Conservation (phyloP, 257 asterid species). For the Marsdenia floribunda region DNA sequence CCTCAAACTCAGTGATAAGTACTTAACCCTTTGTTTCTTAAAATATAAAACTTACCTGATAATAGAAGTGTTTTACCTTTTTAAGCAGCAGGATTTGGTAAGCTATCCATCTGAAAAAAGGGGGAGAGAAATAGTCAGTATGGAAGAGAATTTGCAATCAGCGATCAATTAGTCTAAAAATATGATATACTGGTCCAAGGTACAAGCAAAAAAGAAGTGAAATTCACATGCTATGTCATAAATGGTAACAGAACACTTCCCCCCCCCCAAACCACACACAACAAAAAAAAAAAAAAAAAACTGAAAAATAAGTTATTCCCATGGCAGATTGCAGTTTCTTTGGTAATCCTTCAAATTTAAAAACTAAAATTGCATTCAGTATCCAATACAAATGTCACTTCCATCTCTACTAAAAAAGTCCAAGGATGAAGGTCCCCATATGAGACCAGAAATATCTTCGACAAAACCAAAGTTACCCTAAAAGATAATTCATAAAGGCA, state of each 20-base stretch:
- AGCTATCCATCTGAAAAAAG: slow-evolving; percentile 8
- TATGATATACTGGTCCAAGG: not conserved
- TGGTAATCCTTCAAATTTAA: not conserved
- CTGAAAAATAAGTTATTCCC: not conserved
- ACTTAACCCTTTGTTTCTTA: too few species aligned
- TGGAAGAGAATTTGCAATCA: not conserved
- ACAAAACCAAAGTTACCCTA: not conserved
- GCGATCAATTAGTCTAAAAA: not conserved
- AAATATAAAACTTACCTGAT: slow-evolving; percentile 8
- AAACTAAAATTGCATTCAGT: not conserved
- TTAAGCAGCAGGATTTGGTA: not conserved
- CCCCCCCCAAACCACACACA: not conserved
- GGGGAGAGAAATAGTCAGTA: not conserved
- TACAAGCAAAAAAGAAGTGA: not conserved
- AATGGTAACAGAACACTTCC: not conserved
- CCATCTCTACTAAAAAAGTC: not conserved
- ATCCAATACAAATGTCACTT: not conserved
- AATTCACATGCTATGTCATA: not conserved
- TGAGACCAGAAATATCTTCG: not conserved
- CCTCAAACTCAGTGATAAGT: too few species aligned
- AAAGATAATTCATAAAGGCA: not conserved
- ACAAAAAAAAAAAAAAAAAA: not conserved
- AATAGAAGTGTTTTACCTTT: not conserved
- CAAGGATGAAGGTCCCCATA: not conserved
- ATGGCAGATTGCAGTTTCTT: not conserved